Evolutionary conservation across 2,329 filamentous ascomycete genomes (phyloP).

Genomic region (Fusarium ramigenum): DNA sequence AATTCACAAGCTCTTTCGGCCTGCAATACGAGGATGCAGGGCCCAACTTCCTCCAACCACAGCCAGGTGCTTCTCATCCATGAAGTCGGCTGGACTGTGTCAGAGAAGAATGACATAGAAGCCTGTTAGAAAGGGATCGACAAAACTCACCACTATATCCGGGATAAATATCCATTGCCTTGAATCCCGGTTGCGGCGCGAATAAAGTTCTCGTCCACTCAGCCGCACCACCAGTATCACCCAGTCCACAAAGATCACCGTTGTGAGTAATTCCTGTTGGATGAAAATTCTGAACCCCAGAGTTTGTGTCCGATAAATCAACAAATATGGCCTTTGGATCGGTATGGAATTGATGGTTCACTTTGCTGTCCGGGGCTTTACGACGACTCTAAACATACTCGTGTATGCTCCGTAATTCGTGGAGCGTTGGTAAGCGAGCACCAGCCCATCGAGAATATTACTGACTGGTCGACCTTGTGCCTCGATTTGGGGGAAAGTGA

Average conservation of each 20-base stretch:
- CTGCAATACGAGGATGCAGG: conserved; percentile 20
- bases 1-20: conserved; percentile 27
- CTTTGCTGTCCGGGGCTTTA: background rate
- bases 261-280: conserved; percentile 9
- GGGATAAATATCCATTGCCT: conserved; percentile 27
- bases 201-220: conserved; percentile 21
- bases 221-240: conserved; percentile 21
- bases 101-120: background rate
- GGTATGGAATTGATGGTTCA: conserved; percentile 6
- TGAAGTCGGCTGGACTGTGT: conserved; percentile 18
- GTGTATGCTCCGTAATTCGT: conserved; percentile 25
- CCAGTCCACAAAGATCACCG: conserved; percentile 10
- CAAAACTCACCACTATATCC: conserved; percentile 17
- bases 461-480: conserved; percentile 21
- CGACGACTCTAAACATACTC: background rate
- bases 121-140: fast-evolving
- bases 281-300: conserved; percentile 19
- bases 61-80: conserved; percentile 19
- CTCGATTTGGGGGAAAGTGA: background rate
- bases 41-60: conserved; percentile 29
- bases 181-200: conserved; percentile 16
- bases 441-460: conserved; percentile 20
- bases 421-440: conserved; percentile 20
- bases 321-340: conserved; percentile 1
- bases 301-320: conserved; percentile 6